Evolutionary conservation across 106 monocot genomes (phyloP), one percentile per base, ranked within the genome.

Genomic region (Dioscorea dumetorum): DNA sequence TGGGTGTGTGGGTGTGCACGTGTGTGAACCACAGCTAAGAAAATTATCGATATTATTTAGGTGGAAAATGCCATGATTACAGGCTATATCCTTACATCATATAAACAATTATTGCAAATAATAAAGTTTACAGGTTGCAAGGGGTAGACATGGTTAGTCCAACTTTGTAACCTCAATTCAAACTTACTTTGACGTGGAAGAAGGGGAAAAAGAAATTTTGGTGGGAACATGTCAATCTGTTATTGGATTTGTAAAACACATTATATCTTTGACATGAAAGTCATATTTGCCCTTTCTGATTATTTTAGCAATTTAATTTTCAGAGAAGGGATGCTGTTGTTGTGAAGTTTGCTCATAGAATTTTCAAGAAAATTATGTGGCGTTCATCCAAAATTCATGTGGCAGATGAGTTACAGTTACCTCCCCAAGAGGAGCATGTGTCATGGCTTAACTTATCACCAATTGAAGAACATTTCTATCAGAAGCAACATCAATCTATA

Each of bases 401-500:
- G 4, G 75, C 84, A n/a, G 86, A 90, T 9, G 97, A 99, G 53
- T 77, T 99, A 64, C 75, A 87, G 62, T 74, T 99, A 69, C 97
- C 92, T 2, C 82, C 90, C 62, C 97, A 99, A 66, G 89, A 92
- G 63, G 89, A 90, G 61, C 75, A 72, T 71, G 56, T 85, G 33
- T 72, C 77, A 13, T 92, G 91, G 88, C 92, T 99, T 8, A 84
- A 63, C 57, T 87, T 99, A 62, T 99, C 92, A 19, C 76, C 92
- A 66, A 68, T 92, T 72, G 97, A 99, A 80, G 97, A 92, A 73
- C 89, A 99, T 87, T 99, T 99, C 72, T 99, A 99, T 60, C 84
- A 82, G 67, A 99, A 92, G 68, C 97, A 99, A 71, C 97, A 99
- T 75, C 83, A 90, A 76, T 84, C 82, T 35, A 92, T 92, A 62